These are phyloP conservation scores for Jatropha curcas DNA, from an alignment of 345 rosid species.

Conservation along the genomic window DNA sequence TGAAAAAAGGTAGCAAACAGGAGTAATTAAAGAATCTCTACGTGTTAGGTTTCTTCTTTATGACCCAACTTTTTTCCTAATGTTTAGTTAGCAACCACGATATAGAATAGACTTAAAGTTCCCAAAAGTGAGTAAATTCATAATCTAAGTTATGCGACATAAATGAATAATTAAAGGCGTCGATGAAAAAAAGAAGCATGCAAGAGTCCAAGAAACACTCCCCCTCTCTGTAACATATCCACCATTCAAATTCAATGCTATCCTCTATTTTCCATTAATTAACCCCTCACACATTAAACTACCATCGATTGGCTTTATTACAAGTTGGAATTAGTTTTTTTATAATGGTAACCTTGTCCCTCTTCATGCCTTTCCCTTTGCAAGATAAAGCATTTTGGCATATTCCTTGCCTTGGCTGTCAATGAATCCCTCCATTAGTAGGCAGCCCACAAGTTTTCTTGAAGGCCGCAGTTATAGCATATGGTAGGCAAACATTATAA, in stretches of 20 bases:
- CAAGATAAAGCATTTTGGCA: too few species aligned
- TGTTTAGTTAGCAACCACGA: slow-evolving; percentile 8
- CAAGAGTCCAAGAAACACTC: neutral
- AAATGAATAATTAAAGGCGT: neutral
- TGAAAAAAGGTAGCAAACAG: neutral
- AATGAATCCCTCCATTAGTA: too few species aligned
- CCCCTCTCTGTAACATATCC: neutral
- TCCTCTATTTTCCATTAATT: neutral
- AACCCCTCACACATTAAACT: neutral
- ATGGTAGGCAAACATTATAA: neutral
- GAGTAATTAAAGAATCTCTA: slow-evolving; percentile 8
- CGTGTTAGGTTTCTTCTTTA: slow-evolving; percentile 12
- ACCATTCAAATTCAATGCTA: neutral
- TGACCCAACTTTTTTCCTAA: neutral
- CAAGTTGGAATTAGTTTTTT: neutral
- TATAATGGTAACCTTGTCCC: neutral
- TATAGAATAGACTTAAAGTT: neutral
- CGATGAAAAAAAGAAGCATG: neutral
- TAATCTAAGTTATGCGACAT: neutral
- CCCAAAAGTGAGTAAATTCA: neutral
- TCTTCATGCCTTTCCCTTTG: neutral
- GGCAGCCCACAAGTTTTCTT: neutral
- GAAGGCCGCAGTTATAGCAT: neutral
- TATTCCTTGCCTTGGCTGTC: neutral
- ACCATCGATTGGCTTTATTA: neutral